Evolutionary conservation across 768 basidiomycete species (phyloP).

Genomic region (Naganishia vaughanmartiniae): DNA sequence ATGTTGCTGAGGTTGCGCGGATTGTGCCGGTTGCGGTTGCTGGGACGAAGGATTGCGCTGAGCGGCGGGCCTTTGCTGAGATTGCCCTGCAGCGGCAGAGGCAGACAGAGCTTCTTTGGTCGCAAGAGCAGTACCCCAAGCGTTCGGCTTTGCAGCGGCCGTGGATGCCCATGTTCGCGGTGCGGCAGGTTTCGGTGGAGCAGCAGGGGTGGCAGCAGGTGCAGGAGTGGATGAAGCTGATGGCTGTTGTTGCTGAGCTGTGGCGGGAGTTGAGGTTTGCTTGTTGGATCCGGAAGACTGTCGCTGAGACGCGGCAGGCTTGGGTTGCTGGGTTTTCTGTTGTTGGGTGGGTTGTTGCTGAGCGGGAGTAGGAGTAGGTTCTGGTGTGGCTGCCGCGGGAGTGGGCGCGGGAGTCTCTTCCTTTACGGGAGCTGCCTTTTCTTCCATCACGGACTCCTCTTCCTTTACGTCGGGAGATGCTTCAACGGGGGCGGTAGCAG

Average conservation of each 20-base stretch:
- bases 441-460: conserved; percentile 23
- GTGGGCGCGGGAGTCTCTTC: conserved; percentile 26
- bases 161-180: conserved; percentile 81
- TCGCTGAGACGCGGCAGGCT: neutral
- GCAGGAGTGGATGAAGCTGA: conserved; percentile 38
- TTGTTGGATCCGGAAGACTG: neutral
- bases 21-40: conserved; percentile 24
- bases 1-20: conserved; percentile 44
- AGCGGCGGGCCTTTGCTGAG: conserved; percentile 14
- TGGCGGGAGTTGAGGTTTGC: conserved; percentile 39
- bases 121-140: conserved; percentile 77
- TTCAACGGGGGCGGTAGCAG: neutral
- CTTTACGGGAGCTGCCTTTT: conserved; percentile 2
- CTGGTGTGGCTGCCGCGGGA: conserved; percentile 34
- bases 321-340: neutral
- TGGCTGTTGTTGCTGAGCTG: conserved; percentile 6
- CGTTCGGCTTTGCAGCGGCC: conserved; percentile 75
- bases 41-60: conserved; percentile 4
- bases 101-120: conserved; percentile 61
- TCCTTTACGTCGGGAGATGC: conserved; percentile 10
- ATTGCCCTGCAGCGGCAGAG: conserved; percentile 33
- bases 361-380: conserved; percentile 50
- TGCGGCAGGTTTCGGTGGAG: conserved; percentile 54
- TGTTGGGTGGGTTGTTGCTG: conserved; percentile 36
- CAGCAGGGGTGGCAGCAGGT: conserved; percentile 53